phyloP scores from a whole-genome alignment of 306 rosid species.

The Rubus parviflorus region DNA sequence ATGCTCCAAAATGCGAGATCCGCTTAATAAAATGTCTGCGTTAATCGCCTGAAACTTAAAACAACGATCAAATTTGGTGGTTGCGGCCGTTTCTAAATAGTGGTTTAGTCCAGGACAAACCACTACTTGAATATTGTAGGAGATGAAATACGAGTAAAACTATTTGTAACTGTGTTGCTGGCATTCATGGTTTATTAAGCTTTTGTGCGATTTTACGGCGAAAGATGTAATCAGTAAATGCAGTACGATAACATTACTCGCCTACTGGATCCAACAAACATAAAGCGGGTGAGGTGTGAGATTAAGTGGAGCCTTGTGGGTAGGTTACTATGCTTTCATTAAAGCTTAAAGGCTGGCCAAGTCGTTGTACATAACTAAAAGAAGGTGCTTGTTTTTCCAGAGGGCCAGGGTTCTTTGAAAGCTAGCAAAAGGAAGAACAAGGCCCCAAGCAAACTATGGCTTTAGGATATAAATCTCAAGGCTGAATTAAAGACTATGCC shows the following conservation, averaged over 20 bases:
- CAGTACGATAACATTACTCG: not conserved
- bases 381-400: not conserved
- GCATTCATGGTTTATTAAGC: too few species aligned
- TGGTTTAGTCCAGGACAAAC: too few species aligned
- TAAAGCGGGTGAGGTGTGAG: not conserved
- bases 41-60: too few species aligned
- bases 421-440: not conserved
- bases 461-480: not conserved
- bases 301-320: not conserved
- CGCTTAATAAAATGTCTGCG: too few species aligned
- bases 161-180: too few species aligned
- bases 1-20: not conserved
- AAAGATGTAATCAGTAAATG: not conserved
- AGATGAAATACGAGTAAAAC: not conserved
- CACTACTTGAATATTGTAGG: not conserved
- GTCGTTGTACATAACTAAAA: not conserved
- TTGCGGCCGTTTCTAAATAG: too few species aligned
- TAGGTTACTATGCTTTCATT: not conserved
- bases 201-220: not conserved
- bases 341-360: not conserved
- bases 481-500: not conserved
- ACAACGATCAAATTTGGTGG: too few species aligned
- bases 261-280: not conserved
- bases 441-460: conserved; percentile 6
- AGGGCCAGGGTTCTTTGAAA: conserved; percentile 1